Percentiles rank a stretch among this genome's conserved stretches.
phyloP scores from a whole-genome alignment of 495 filamentous ascomycete genomes.

The Lasiosphaeriaceae sp. region DNA sequence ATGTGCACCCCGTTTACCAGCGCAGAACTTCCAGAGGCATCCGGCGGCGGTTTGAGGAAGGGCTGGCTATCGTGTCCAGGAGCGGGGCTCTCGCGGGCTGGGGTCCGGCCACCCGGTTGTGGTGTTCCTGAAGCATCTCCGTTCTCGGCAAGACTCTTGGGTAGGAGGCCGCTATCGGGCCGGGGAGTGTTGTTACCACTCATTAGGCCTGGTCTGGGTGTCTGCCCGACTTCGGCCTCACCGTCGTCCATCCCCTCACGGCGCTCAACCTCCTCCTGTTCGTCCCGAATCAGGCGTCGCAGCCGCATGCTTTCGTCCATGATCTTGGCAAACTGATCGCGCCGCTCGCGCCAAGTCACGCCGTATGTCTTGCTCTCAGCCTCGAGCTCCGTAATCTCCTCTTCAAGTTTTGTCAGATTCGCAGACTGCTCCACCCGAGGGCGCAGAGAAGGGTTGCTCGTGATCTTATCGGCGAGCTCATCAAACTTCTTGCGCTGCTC shows the following conservation, averaged over 20 bases:
- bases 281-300: slow-evolving; percentile 80
- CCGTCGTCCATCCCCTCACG: slow-evolving; percentile 77
- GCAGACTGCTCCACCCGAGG: slow-evolving; percentile 78
- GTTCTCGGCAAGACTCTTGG: slow-evolving; percentile 33
- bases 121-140: slow-evolving; percentile 43
- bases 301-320: slow-evolving; percentile 88
- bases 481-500: slow-evolving; percentile 82
- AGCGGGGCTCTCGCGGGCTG: slow-evolving; percentile 52
- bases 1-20: slow-evolving; percentile 40
- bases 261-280: slow-evolving; percentile 81
- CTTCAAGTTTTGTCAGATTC: slow-evolving; percentile 73
- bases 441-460: slow-evolving; percentile 70
- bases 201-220: slow-evolving; percentile 37
- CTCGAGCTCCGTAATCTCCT: slow-evolving; percentile 84
- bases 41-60: slow-evolving; percentile 37
- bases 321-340: slow-evolving; percentile 85
- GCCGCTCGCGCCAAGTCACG: slow-evolving; percentile 76
- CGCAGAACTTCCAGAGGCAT: slow-evolving; percentile 40
- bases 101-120: slow-evolving; percentile 61
- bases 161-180: slow-evolving; percentile 35
- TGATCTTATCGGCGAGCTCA: slow-evolving; percentile 81
- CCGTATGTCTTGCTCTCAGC: slow-evolving; percentile 78
- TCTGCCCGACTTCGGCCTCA: slow-evolving; percentile 37
- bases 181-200: slow-evolving; percentile 37
- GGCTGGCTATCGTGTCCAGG: slow-evolving; percentile 25